Percentiles rank a stretch among this genome's conserved stretches.
Conservation (phyloP, 2,329 filamentous ascomycete species). For the Sclerotiophoma versabilis region DNA sequence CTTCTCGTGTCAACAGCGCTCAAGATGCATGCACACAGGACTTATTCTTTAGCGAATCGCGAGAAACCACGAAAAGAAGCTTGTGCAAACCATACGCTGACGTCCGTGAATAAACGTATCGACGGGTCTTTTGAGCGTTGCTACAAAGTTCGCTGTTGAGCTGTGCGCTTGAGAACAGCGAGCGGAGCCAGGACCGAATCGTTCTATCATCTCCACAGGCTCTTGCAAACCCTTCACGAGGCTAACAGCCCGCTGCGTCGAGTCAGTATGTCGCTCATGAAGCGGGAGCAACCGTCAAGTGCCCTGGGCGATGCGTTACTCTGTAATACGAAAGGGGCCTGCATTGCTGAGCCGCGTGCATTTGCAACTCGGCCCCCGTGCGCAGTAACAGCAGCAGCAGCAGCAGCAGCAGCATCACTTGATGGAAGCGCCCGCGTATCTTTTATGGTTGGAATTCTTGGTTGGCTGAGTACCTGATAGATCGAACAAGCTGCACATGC, state of each 20-base stretch:
- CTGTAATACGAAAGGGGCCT: neutral
- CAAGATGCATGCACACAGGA: neutral
- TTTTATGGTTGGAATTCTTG: neutral
- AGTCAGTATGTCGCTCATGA: conserved; percentile 7
- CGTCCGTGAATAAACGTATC: neutral
- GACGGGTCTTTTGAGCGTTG: neutral
- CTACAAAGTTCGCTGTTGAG: neutral
- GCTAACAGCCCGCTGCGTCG: neutral
- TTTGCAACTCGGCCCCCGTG: conserved; percentile 1
- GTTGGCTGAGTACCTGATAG: neutral
- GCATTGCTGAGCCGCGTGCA: neutral
- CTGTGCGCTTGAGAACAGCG: neutral
- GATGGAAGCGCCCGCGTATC: neutral
- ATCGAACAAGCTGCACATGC: neutral
- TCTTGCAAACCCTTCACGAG: conserved; percentile 1
- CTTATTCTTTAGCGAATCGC: neutral
- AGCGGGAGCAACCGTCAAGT: conserved; percentile 8
- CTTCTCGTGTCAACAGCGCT: neutral
- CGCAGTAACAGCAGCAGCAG: neutral
- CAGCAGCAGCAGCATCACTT: neutral
- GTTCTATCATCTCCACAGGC: neutral
- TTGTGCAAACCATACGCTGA: neutral
- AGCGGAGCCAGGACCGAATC: neutral
- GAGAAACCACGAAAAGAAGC: neutral
- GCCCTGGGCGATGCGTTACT: conserved; percentile 7